Conservation (phyloP, 768 basidiomycete genomes). For the Phlebiopsis flavidoalba region DNA sequence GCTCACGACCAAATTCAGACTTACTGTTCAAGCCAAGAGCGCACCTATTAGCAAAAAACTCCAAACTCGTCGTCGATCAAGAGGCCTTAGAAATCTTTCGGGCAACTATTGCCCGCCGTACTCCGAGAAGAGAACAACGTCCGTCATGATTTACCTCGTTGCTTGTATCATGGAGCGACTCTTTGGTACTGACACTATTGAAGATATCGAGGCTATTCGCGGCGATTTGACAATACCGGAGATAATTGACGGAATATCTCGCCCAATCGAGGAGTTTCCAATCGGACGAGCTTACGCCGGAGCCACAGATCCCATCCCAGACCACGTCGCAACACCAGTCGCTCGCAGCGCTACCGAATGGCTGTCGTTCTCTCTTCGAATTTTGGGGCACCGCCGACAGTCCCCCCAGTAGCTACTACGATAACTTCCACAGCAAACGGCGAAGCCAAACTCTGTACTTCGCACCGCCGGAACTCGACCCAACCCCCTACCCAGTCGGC, state of each 20-base stretch:
- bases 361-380: constrained; percentile 28
- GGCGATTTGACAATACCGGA: constrained; percentile 52
- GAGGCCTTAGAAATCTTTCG: constrained; percentile 68
- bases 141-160: constrained; percentile 80
- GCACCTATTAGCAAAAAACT: constrained; percentile 68
- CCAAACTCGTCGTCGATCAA: constrained; percentile 55
- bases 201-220: constrained; percentile 65
- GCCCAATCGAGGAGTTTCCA: constrained; percentile 4
- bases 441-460: constrained; percentile 13
- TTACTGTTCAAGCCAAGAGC: constrained; percentile 75
- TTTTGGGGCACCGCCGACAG: constrained; percentile 19
- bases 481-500: constrained; percentile 14
- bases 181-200: constrained; percentile 77
- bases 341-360: constrained; percentile 25
- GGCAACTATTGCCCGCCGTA: constrained; percentile 51
- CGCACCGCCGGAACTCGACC: constrained; percentile 6
- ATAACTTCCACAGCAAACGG: not conserved
- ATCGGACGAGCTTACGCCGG: not conserved
- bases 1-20: constrained; percentile 75
- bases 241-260: constrained; percentile 58
- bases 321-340: constrained; percentile 8
- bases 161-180: constrained; percentile 86
- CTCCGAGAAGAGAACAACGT: constrained; percentile 61
- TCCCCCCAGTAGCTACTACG: not conserved
- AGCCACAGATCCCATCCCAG: constrained; percentile 20